Base-by-base conservation (phyloP, 352 stramenopile genomes). In the Globisporangium cederbergense region DNA sequence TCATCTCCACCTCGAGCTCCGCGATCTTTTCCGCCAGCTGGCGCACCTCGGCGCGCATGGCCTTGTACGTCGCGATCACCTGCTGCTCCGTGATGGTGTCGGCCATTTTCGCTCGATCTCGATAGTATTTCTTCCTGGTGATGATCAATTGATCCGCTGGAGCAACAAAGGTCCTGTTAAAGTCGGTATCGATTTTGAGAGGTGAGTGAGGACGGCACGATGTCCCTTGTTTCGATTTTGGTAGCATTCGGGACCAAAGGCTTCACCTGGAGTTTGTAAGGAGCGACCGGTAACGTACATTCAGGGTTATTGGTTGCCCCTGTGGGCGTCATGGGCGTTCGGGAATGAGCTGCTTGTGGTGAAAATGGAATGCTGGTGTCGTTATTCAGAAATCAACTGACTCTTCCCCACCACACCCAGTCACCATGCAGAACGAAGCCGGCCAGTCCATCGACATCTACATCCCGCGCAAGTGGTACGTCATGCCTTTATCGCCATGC, bases 381-480 rank as follows among this genome's bases (percentile, higher is more conserved):
- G 16, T 58, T 58, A 58, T 83, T 87, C 67, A 77, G 70, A 83
- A 88, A 79, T 81, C 76, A 79, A 82, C 75, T 81, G 74, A 84
- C 76, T 79, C 68, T 64, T 78, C 64, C 70, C 45, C 42, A 73
- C 47, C 30, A 49, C 47, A 49, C 16, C 51, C 58, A 52, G 72
- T 74, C 74, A 97, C 77, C 71, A 99, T 99, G 97, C 96, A 99
- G 86, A 99, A 99, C 96, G 96, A 98, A 78, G 75, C 77, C 73
- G 97, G 97, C 83, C 83, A 98, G 73, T 98, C 97, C 78, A 97
- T 99, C 61, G 97, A 99, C 73, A 97, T 99, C 72, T 99, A 99
- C 85, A 97, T 99, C 82, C 97, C 97, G 67, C 90, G 97, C 82
- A 99, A 99, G 81, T 99, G 97, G 86, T 95, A 68, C 67, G 85